Percentiles rank a stretch among this genome's conserved stretches.
These are phyloP conservation scores for Drosera capensis DNA, from an alignment of 148 eudicot species.

Conservation along the genomic window DNA sequence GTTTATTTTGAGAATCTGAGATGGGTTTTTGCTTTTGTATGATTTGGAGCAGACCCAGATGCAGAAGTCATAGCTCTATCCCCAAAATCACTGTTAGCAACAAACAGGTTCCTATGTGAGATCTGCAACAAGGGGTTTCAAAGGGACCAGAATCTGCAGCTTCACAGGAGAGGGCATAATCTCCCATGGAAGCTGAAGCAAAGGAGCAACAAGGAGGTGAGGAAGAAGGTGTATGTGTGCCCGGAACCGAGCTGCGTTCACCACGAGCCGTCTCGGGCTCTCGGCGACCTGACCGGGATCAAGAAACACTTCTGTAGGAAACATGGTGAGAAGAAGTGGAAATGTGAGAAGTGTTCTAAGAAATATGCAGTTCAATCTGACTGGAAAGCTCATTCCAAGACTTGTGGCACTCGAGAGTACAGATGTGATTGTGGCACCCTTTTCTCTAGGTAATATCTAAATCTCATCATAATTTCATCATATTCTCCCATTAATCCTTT, in stretches of 20 bases:
- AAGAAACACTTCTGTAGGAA: conserved; percentile 38
- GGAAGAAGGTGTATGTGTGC: conserved; percentile 13
- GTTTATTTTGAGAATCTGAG: not conserved
- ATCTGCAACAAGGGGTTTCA: conserved; percentile 2
- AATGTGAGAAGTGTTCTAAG: conserved; percentile 1
- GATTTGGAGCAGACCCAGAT: conserved; percentile 5
- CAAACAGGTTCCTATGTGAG: not conserved
- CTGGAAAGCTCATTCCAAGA: conserved; percentile 1
- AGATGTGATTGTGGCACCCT: conserved; percentile 1
- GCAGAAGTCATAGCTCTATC: conserved; percentile 1
- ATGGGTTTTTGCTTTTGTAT: not conserved
- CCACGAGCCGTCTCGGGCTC: conserved; percentile 45
- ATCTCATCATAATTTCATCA: too few species aligned
- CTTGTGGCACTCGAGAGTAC: not conserved
- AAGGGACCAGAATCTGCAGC: conserved; percentile 1
- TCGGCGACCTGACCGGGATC: conserved; percentile 51
- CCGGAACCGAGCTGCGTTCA: conserved; percentile 40
- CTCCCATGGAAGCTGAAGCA: conserved; percentile 1
- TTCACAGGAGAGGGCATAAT: not conserved
- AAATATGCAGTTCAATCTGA: conserved; percentile 1
- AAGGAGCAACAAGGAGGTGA: not conserved
- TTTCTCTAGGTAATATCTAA: conserved; percentile 2
- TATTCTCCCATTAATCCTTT: not conserved
- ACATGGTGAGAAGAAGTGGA: conserved; percentile 1
- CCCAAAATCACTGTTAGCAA: not conserved